These are phyloP conservation scores for Brassica nigra DNA, from an alignment of 345 rosid species.

Conservation along the genomic window DNA sequence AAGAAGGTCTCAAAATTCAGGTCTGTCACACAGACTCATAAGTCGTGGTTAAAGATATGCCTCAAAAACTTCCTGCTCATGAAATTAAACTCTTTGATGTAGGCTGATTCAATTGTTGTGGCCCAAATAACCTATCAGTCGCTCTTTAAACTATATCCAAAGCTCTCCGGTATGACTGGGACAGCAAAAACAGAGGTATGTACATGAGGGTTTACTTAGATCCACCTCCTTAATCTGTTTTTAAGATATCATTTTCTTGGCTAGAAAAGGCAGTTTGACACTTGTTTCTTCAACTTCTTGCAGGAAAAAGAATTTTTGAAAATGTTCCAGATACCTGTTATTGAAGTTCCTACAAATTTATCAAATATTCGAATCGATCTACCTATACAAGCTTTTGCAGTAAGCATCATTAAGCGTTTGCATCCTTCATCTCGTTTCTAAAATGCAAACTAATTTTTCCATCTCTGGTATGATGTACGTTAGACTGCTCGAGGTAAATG, in stretches of 20 bases:
- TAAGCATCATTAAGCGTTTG: slow-evolving; percentile 41
- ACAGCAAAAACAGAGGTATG: slow-evolving; percentile 98
- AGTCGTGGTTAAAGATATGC: slow-evolving; percentile 21
- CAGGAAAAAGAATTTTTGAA: slow-evolving; percentile 92
- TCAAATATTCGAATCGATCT: slow-evolving; percentile 86
- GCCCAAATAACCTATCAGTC: slow-evolving; percentile 99
- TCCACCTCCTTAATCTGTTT: slow-evolving; percentile 2
- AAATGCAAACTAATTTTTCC: slow-evolving; percentile 6
- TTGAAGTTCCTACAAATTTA: slow-evolving; percentile 94
- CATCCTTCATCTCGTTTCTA: slow-evolving; percentile 10
- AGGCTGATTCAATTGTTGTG: slow-evolving; percentile 96
- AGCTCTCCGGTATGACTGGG: slow-evolving; percentile 98
- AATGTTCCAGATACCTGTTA: slow-evolving; percentile 89
- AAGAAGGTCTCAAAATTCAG: slow-evolving; percentile 92
- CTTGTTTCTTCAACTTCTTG: slow-evolving; percentile 34
- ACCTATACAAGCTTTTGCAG: slow-evolving; percentile 95
- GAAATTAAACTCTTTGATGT: slow-evolving; percentile 16
- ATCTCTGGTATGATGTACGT: slow-evolving; percentile 25
- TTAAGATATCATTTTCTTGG: not conserved
- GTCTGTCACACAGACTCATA: slow-evolving; percentile 32
- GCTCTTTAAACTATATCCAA: slow-evolving; percentile 92
- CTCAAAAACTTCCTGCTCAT: not conserved
- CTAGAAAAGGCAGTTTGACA: not conserved
- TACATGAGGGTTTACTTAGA: slow-evolving; percentile 1
- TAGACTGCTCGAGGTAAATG: slow-evolving; percentile 95